A percentile compares a stretch with the other conserved stretches of the same genome.
Conservation (phyloP, 2,329 filamentous ascomycete species). For the Amauroascus verrucosus region DNA sequence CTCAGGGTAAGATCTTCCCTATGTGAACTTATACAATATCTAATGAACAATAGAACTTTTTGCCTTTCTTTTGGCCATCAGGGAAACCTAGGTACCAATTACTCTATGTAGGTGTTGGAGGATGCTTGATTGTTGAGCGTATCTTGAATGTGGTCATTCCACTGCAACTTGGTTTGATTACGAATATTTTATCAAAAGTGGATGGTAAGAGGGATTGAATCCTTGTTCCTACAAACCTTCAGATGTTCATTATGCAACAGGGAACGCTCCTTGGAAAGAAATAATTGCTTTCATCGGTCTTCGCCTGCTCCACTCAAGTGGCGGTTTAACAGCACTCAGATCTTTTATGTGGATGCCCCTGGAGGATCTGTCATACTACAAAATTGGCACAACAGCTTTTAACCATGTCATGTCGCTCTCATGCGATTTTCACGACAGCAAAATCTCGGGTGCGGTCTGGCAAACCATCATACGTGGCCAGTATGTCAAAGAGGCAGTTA, state of each 20-base stretch:
- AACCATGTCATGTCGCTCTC: slow-evolving; percentile 58
- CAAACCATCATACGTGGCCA: slow-evolving; percentile 55
- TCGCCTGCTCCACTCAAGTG: slow-evolving; percentile 42
- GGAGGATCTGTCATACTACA: slow-evolving; percentile 48
- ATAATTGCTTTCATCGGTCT: slow-evolving; percentile 44
- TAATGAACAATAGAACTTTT: slow-evolving; percentile 47
- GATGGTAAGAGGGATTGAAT: slow-evolving; percentile 29
- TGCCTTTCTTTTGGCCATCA: slow-evolving; percentile 70
- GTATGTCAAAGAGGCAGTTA: slow-evolving; percentile 49
- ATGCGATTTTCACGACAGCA: slow-evolving; percentile 59
- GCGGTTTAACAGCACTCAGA: slow-evolving; percentile 43
- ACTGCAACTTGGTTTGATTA: slow-evolving; percentile 69
- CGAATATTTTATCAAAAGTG: slow-evolving; percentile 52
- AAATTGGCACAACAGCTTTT: slow-evolving; percentile 52
- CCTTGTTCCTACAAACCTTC: not conserved
- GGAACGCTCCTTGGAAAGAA: slow-evolving; percentile 43
- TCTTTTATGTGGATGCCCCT: slow-evolving; percentile 46
- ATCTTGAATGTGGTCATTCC: slow-evolving; percentile 67
- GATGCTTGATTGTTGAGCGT: slow-evolving; percentile 61
- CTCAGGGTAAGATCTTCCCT: slow-evolving; percentile 8
- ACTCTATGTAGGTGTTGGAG: slow-evolving; percentile 54
- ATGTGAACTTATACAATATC: not conserved
- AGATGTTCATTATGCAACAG: slow-evolving; percentile 15
- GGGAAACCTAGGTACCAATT: slow-evolving; percentile 56
- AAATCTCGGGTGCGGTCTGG: slow-evolving; percentile 54